A percentile compares a stretch with the other conserved stretches of the same genome.
Conservation (phyloP, 352 stramenopile genomes). For the Phytophthora chlamydospora region DNA sequence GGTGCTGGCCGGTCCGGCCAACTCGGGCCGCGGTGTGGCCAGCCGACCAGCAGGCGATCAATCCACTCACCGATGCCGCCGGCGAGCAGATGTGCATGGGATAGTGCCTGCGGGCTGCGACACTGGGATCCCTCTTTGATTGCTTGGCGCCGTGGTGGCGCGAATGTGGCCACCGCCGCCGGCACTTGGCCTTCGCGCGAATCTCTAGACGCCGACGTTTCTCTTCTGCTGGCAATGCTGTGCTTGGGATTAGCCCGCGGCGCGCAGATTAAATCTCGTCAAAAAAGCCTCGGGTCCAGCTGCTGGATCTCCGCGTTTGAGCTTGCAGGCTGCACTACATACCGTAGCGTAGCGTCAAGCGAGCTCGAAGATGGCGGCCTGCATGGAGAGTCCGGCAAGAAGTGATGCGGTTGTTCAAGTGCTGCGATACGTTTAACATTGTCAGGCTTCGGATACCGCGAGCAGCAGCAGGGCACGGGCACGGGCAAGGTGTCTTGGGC, state of each 20-base stretch:
- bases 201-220: conserved; percentile 14
- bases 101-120: conserved; percentile 22
- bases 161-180: background rate
- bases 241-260: conserved; percentile 17
- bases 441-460: background rate
- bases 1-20: too few species aligned
- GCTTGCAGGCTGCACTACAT: too few species aligned
- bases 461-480: conserved; percentile 2
- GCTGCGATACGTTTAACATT: background rate
- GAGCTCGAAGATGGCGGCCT: too few species aligned
- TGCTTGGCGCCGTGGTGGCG: conserved; percentile 22
- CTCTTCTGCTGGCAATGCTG: conserved; percentile 9
- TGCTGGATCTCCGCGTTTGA: background rate
- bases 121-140: conserved; percentile 20
- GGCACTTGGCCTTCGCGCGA: conserved; percentile 8
- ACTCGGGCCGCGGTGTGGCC: too few species aligned
- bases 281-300: conserved; percentile 18
- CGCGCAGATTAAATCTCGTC: conserved; percentile 30
- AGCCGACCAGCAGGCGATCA: too few species aligned
- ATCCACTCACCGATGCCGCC: background rate
- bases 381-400: background rate
- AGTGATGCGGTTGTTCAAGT: background rate
- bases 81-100: conserved; percentile 10
- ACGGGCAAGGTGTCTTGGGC: background rate
- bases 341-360: too few species aligned